These are phyloP conservation scores for Austroboletus festivus DNA, from an alignment of 768 basidiomycete genomes.

Conservation along the genomic window DNA sequence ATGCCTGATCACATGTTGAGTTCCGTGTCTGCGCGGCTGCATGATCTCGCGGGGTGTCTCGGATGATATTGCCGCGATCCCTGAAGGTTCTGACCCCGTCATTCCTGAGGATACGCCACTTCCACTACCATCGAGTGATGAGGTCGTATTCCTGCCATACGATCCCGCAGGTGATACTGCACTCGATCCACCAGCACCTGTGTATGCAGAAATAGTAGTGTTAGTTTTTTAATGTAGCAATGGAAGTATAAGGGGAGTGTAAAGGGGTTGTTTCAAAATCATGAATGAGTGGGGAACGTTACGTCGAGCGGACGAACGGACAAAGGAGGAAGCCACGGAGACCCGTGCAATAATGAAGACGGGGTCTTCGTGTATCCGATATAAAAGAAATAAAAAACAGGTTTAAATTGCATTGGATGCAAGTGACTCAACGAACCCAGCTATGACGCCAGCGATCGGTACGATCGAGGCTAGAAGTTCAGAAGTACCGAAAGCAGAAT, in stretches of 20 bases:
- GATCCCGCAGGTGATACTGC: constrained; percentile 25
- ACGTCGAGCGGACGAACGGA: too few relatives aligned
- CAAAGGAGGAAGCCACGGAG: too few relatives aligned
- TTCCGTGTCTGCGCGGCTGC: not conserved
- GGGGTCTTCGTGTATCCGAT: too few relatives aligned
- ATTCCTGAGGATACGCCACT: constrained; percentile 16
- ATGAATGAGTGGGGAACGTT: too few relatives aligned
- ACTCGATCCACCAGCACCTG: constrained; percentile 18
- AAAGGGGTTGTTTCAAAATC: too few relatives aligned
- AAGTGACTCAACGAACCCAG: not conserved
- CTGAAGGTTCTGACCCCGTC: constrained; percentile 12
- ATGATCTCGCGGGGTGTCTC: constrained; percentile 2
- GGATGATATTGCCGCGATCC: not conserved
- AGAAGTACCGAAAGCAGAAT: not conserved
- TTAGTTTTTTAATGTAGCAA: too few relatives aligned
- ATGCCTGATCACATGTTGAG: not conserved
- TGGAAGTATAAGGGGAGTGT: too few relatives aligned
- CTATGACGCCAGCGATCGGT: not conserved
- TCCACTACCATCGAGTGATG: constrained; percentile 18
- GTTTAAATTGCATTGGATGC: not conserved
- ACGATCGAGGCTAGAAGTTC: constrained; percentile 11
- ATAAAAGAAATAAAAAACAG: too few relatives aligned
- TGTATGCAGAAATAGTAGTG: not conserved
- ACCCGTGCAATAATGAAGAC: too few relatives aligned
- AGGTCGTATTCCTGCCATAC: constrained; percentile 17